Conservation (phyloP, 2,329 filamentous ascomycete genomes). For the Cordyceps cateniannulata region DNA sequence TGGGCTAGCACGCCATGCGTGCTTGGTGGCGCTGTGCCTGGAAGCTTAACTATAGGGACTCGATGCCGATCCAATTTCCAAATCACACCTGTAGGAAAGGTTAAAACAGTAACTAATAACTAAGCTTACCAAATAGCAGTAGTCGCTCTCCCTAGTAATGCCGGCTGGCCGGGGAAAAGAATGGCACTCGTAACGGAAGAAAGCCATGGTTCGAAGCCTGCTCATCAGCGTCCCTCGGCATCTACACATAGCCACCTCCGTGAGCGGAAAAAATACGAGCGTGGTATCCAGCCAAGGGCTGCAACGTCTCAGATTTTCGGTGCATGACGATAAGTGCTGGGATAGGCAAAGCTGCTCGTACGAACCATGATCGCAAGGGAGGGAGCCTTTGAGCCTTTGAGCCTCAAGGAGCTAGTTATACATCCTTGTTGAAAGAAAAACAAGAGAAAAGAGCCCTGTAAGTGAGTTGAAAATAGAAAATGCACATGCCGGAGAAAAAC, state of each 20-base stretch:
- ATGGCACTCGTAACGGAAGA: too few relatives aligned
- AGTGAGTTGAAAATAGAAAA: not conserved
- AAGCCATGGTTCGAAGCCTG: not conserved
- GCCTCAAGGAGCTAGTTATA: not conserved
- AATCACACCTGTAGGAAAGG: not conserved
- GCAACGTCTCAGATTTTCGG: constrained; percentile 10
- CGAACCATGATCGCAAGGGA: too few relatives aligned
- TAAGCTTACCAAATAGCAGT: not conserved
- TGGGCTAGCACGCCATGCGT: not conserved
- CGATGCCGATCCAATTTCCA: not conserved
- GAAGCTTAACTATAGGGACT: not conserved
- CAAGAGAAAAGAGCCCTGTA: not conserved
- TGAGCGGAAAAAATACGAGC: constrained; percentile 3
- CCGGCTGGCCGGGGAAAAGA: not conserved
- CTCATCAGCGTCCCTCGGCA: not conserved
- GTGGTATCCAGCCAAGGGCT: not conserved
- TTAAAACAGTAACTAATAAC: too few relatives aligned
- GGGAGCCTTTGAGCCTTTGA: not conserved
- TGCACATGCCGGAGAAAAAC: not conserved
- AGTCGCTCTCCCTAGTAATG: not conserved
- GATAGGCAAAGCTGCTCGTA: not conserved
- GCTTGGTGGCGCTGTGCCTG: not conserved
- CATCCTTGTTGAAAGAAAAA: not conserved
- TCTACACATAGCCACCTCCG: constrained; percentile 9
- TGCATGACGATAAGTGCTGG: not conserved